phyloP scores from a whole-genome alignment of 2,329 filamentous ascomycete species.

The Tolypocladium endophyticum region DNA sequence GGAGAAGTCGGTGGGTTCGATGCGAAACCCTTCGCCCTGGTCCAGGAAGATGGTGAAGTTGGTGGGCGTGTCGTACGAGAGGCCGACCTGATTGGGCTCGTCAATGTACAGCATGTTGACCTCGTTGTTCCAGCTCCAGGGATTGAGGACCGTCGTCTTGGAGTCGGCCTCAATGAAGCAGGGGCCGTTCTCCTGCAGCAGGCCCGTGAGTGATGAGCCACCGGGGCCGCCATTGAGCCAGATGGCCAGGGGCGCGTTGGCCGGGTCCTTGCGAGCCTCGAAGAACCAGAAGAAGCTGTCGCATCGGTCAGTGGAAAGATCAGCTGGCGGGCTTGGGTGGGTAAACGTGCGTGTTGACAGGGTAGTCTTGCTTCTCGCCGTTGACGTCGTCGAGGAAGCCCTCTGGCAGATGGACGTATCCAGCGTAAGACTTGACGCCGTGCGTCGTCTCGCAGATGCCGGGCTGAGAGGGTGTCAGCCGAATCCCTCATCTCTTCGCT shows the following conservation, averaged over 20 bases:
- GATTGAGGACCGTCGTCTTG: slow-evolving; percentile 41
- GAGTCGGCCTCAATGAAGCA: slow-evolving; percentile 36
- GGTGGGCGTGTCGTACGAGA: slow-evolving; percentile 54
- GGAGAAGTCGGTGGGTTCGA: slow-evolving; percentile 24
- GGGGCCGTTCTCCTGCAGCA: slow-evolving; percentile 50
- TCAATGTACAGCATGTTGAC: slow-evolving; percentile 45
- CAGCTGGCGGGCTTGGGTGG: not conserved
- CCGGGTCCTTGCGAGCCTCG: slow-evolving; percentile 28
- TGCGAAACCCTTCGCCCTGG: slow-evolving; percentile 38
- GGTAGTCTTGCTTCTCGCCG: slow-evolving; percentile 35
- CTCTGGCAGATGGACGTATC: slow-evolving; percentile 48
- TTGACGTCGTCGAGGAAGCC: slow-evolving; percentile 19
- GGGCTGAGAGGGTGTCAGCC: slow-evolving; percentile 28
- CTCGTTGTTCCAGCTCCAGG: slow-evolving; percentile 53
- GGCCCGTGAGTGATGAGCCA: slow-evolving; percentile 49
- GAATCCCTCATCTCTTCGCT: not conserved
- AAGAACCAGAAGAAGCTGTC: slow-evolving; percentile 39
- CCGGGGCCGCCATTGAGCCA: slow-evolving; percentile 60
- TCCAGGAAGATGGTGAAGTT: slow-evolving; percentile 47
- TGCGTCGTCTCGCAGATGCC: slow-evolving; percentile 44
- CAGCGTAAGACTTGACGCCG: slow-evolving; percentile 55
- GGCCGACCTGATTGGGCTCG: slow-evolving; percentile 56
- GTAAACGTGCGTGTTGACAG: slow-evolving; percentile 32
- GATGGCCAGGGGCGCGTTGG: slow-evolving; percentile 37
- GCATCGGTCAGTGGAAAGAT: not conserved